phyloP scores from a whole-genome alignment of 139 green algal genomes.

The Coelastrella sp. region DNA sequence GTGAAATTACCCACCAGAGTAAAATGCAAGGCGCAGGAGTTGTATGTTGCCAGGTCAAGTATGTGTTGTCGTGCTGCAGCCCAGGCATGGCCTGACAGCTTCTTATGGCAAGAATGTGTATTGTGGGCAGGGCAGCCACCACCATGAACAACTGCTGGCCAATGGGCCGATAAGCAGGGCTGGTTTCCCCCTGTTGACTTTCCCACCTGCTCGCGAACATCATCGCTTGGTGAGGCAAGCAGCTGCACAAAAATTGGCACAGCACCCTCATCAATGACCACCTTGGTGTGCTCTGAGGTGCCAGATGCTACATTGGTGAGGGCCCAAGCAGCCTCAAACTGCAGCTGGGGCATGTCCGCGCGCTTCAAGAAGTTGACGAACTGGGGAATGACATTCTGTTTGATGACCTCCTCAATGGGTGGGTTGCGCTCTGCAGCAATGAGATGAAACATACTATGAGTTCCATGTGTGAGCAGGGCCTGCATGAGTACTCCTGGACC shows the following conservation, averaged over 20 bases:
- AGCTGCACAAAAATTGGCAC: conserved; percentile 99
- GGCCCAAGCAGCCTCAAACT: conserved; percentile 94
- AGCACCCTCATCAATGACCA: conserved; percentile 96
- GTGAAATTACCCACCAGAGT: too few relatives aligned
- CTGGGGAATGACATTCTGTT: conserved; percentile 92
- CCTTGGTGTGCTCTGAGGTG: conserved; percentile 96
- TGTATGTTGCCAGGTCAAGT: not conserved
- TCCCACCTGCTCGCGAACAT: conserved; percentile 95
- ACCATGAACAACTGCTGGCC: not conserved
- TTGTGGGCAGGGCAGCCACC: not conserved
- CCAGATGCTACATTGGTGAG: conserved; percentile 99
- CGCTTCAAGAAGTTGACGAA: conserved; percentile 98
- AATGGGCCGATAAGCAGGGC: not conserved
- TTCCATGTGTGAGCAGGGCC: not conserved
- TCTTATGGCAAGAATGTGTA: not conserved
- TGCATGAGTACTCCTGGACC: not conserved
- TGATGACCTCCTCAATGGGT: conserved; percentile 99
- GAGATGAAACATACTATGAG: not conserved
- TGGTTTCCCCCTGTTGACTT: not conserved
- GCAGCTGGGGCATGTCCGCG: conserved; percentile 86
- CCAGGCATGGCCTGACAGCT: not conserved
- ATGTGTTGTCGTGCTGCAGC: not conserved
- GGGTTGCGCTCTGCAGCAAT: conserved; percentile 91
- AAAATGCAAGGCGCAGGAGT: too few relatives aligned
- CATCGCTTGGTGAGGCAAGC: conserved; percentile 90